Conservation (phyloP, 805 yeast species). For the Torulaspora microellipsoides region DNA sequence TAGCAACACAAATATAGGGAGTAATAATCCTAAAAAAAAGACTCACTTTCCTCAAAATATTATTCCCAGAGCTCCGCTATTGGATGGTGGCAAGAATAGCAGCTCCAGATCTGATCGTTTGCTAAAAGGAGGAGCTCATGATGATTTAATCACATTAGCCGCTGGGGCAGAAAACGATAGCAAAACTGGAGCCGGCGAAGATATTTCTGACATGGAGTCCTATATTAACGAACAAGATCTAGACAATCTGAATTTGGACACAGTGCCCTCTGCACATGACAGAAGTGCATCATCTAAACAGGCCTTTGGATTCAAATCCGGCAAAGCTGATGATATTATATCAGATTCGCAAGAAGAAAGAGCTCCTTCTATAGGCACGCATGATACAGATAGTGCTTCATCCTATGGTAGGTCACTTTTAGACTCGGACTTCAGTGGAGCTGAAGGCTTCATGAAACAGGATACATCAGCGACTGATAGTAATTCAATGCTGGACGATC, state of each 20-base stretch:
- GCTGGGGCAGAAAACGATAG: constrained; percentile 2
- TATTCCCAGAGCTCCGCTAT: constrained; percentile 14
- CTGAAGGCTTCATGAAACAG: constrained; percentile 14
- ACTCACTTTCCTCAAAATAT: constrained; percentile 21
- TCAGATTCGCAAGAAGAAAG: constrained; percentile 1
- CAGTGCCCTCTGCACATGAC: constrained; percentile 9
- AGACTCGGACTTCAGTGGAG: constrained; percentile 31
- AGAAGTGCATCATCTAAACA: constrained; percentile 7
- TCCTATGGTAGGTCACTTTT: constrained; percentile 35
- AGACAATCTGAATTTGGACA: constrained; percentile 22
- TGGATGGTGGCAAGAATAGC: constrained; percentile 14
- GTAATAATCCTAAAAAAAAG: constrained; percentile 9
- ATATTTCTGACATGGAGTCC: constrained; percentile 31
- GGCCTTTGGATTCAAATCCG: neutral
- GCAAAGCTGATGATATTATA: neutral
- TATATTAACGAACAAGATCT: constrained; percentile 33
- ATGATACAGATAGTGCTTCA: constrained; percentile 19
- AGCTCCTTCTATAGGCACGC: neutral
- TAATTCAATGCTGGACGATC: constrained; percentile 16
- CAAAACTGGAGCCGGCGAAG: constrained; percentile 7
- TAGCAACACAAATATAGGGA: constrained; percentile 4
- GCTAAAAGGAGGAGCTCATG: constrained; percentile 9
- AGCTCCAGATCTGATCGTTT: constrained; percentile 13
- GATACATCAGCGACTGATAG: constrained; percentile 12
- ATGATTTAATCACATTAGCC: neutral